These are phyloP conservation scores for Citrus cavaleriei DNA, from an alignment of 345 rosid species.

Conservation along the genomic window DNA sequence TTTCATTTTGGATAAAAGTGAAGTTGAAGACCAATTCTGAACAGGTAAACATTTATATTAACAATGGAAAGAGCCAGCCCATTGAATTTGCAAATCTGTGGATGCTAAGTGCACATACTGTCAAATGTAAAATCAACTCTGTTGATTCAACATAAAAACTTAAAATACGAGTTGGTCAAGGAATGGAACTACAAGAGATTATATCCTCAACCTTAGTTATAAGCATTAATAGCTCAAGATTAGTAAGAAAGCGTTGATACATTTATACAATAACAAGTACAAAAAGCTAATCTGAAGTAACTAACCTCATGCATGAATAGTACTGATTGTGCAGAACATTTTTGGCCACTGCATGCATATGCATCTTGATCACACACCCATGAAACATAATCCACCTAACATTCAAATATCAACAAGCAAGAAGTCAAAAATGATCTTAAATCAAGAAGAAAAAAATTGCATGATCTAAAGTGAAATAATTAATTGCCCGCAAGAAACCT, in stretches of 20 bases:
- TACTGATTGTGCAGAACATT: slow-evolving; percentile 95
- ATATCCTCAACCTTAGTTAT: not conserved
- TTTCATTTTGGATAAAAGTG: slow-evolving; percentile 64
- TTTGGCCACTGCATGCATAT: slow-evolving; percentile 98
- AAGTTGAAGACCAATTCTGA: slow-evolving; percentile 77
- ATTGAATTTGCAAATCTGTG: not conserved
- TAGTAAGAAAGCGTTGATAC: not conserved
- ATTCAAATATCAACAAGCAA: slow-evolving; percentile 16
- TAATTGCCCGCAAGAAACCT: slow-evolving; percentile 40
- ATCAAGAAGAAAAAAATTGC: not conserved
- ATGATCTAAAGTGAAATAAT: not conserved
- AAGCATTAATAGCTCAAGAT: not conserved
- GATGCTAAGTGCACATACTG: too few species aligned
- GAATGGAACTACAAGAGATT: not conserved
- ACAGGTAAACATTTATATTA: slow-evolving; percentile 3
- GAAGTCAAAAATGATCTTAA: slow-evolving; percentile 1
- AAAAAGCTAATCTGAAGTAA: not conserved
- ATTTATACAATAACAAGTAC: not conserved
- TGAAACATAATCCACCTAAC: slow-evolving; percentile 88
- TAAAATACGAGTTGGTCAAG: not conserved
- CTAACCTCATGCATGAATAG: slow-evolving; percentile 94
- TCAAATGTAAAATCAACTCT: not conserved
- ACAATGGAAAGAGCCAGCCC: not conserved
- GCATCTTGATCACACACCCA: slow-evolving; percentile 99
- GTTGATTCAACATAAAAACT: not conserved